Base-by-base conservation (phyloP, 805 yeast genomes). In the Sugiyamaella mastotermitis region DNA sequence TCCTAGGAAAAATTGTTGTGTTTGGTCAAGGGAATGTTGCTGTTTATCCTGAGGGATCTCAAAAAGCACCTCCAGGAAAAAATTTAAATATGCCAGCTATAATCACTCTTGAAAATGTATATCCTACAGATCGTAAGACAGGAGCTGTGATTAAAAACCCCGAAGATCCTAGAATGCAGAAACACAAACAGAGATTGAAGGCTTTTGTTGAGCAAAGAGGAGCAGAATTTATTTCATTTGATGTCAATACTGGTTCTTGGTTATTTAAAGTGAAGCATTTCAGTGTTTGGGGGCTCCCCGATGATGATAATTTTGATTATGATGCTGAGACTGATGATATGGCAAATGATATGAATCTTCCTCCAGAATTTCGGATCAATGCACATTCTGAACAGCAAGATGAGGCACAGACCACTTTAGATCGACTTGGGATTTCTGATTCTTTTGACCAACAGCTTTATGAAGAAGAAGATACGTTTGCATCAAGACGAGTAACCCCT, bases 241-340 rank as follows among this genome's bases (percentile, higher is more conserved):
- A 83, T 51, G 86, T 87, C 3, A 68, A 78, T 20, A 73, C 76
- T 4, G 84, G 85, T 24, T 60, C 73, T 3, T 87, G 88, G 86
- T 77, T 80, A 1, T 87, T 85, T 60, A 74, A 69, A 49, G 96
- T 88, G 6, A 78, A 82, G 49, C 98, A 92, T 64, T 92, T 92
- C 53, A 86, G 95, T 64, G 75, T 83, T 4, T 92, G 97, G 96
- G 97, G 97, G 5, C 61, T 92, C 26, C 51, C 48, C 11, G 55
- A 52, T 10, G 51, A 46, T 21, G 55, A 48, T 3, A 44, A 38
- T n/a, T 20, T 24, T 13, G 83, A 78, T 47, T 76, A 70, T 28
- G 78, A 66, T 73, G 71, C 26, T 49, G 38, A 31, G 10, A 5
- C n/a, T 10, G 34, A 47, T 7, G 68, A 74, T 29, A 86, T 77